Base-by-base conservation (phyloP, 1,284 basidiomycete genomes). In the Pterula multifida region DNA sequence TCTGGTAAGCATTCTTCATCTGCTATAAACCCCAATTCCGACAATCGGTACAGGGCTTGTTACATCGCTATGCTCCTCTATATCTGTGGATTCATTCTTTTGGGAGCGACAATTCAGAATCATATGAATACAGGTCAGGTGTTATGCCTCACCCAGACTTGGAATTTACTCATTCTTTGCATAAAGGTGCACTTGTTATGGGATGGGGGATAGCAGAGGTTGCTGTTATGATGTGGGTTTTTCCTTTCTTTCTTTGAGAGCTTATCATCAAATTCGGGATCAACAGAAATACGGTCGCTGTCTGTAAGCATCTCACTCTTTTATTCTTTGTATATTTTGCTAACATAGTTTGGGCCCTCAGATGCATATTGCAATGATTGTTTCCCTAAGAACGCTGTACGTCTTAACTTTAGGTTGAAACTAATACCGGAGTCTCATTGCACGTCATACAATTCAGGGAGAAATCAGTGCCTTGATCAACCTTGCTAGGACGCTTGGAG, bases 401-500 rank as follows among this genome's bases (percentile, higher is more conserved):
- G 51, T 45, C 13, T 23, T 17, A 13, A 42, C 19, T 23, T 17
- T 25, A 22, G 17, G 21, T 46, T n/a, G 4, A 3, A 17, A 17
- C 23, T 22, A 28, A 45, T 32, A 52, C 26, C 15, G 26, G 23
- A 36, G 48, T 25, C 25, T 47, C 9, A 6, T n/a, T 47, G 9
- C 39, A 11, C n/a, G 4, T 22, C 13, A 11, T 6, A 17, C 9
- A 11, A 17, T 35, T 36, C 52, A 49, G 60, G 74, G 73, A 19
- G 75, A 76, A 56, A 68, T 73, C 32, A 69, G 68, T 24, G 72
- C 72, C 0, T 57, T 77, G n/a, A 60, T 77, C 55, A 77, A 75
- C 56, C 62, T 73, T 19, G 63, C 67, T 3, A 68, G 75, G 45
- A 69, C 67, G 3, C 61, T 75, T 15, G 72, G 72, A 2, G 71